Evolutionary conservation across 768 basidiomycete genomes (phyloP).

Genomic region (Hebeloma cylindrosporum): DNA sequence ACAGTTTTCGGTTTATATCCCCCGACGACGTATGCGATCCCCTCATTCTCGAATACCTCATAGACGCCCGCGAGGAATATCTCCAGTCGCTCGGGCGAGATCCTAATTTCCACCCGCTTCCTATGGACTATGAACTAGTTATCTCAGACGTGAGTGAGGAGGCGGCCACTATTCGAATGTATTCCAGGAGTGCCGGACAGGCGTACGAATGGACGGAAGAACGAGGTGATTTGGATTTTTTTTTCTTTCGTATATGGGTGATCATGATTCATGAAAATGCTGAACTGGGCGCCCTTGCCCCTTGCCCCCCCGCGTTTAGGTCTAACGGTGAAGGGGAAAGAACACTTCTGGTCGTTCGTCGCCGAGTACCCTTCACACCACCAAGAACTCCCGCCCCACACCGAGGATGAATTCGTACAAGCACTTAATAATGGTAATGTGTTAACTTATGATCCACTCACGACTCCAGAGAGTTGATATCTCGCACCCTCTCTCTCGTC

Average conservation of each 20-base stretch:
- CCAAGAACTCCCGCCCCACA: slow-evolving; percentile 32
- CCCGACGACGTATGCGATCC: slow-evolving; percentile 39
- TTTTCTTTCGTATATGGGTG: too few species aligned
- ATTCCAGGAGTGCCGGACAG: slow-evolving; percentile 31
- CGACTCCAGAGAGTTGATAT: slow-evolving; percentile 6
- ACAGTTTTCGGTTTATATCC: slow-evolving; percentile 35
- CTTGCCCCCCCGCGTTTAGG: slow-evolving; percentile 20
- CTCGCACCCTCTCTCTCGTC: slow-evolving; percentile 8
- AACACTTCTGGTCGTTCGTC: slow-evolving; percentile 43
- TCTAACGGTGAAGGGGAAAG: slow-evolving; percentile 26
- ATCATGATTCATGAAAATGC: too few species aligned
- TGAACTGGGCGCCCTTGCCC: background rate
- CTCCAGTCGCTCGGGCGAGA: slow-evolving; percentile 34
- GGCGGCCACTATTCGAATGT: slow-evolving; percentile 38
- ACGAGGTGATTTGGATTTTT: slow-evolving; percentile 24
- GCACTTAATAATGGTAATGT: slow-evolving; percentile 32
- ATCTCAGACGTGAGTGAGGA: slow-evolving; percentile 37
- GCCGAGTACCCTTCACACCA: slow-evolving; percentile 46
- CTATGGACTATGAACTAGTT: slow-evolving; percentile 41
- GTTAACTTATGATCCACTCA: background rate
- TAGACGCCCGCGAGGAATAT: slow-evolving; percentile 37
- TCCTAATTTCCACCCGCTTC: slow-evolving; percentile 28
- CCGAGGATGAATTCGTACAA: slow-evolving; percentile 34
- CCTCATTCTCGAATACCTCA: slow-evolving; percentile 31
- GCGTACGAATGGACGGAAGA: slow-evolving; percentile 40